These are phyloP conservation scores for Periconia digitata DNA, from an alignment of 2,329 filamentous ascomycete genomes.

Conservation along the genomic window DNA sequence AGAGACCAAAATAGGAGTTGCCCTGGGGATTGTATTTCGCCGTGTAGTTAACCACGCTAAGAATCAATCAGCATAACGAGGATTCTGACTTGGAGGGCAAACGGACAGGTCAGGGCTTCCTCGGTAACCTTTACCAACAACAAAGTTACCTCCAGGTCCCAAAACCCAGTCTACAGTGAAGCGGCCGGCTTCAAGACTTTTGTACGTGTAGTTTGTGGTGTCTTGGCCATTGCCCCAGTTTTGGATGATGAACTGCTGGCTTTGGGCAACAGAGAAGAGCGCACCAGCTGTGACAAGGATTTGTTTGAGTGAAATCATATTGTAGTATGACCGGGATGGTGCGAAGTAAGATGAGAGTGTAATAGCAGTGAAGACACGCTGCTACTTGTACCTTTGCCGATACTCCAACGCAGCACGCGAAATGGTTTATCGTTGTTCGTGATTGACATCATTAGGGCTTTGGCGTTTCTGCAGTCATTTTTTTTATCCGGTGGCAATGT, in stretches of 20 bases:
- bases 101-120: slow-evolving; percentile 11
- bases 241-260: slow-evolving; percentile 6
- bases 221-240: slow-evolving; percentile 8
- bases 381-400: background rate
- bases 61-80: background rate
- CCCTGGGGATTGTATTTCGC: slow-evolving; percentile 31
- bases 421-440: background rate
- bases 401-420: background rate
- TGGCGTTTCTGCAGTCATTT: background rate
- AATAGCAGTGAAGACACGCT: background rate
- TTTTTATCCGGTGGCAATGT: background rate
- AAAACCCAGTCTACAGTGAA: slow-evolving; percentile 8
- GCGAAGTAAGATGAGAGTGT: background rate
- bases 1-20: slow-evolving; percentile 43
- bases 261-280: slow-evolving; percentile 4
- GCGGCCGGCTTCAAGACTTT: slow-evolving; percentile 8
- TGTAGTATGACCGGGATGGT: slow-evolving; percentile 12
- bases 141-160: slow-evolving; percentile 27
- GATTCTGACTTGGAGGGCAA: background rate
- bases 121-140: slow-evolving; percentile 36
- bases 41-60: slow-evolving; percentile 7
- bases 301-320: slow-evolving; percentile 46
- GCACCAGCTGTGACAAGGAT: slow-evolving; percentile 42
- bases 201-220: slow-evolving; percentile 8
- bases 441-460: background rate